Conservation (phyloP, 129 eudicot species). For the Silybum marianum region DNA sequence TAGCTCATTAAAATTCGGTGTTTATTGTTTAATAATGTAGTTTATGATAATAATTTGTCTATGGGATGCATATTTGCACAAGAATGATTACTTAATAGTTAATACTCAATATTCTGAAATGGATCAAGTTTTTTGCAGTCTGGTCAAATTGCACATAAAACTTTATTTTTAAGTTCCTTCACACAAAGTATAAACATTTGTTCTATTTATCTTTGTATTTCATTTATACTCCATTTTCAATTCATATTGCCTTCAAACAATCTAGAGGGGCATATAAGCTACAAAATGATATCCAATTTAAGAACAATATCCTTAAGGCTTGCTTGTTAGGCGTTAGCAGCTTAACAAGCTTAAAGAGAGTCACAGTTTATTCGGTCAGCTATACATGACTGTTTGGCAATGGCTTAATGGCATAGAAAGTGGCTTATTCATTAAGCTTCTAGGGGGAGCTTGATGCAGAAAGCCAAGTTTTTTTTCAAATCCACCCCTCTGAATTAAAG, state of each 20-base stretch:
- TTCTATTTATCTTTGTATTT: not conserved
- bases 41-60: not conserved
- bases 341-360: no score
- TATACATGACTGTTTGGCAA: no score
- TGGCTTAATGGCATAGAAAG: no score
- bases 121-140: not conserved
- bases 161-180: not conserved
- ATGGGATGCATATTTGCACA: not conserved
- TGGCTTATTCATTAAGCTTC: no score
- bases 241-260: not conserved
- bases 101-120: not conserved
- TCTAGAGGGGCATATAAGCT: not conserved
- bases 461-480: no score
- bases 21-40: not conserved
- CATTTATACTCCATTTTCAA: not conserved
- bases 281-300: not conserved
- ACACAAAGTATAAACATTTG: not conserved
- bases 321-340: not conserved
- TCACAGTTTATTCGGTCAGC: no score
- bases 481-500: no score
- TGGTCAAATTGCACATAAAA: not conserved
- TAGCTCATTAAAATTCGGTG: not conserved
- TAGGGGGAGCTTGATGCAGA: no score
- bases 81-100: not conserved
- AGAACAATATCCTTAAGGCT: not conserved